These are phyloP conservation scores for Entelexis paramagnoliae DNA, from an alignment of 1,139 yeast genomes.

Conservation along the genomic window DNA sequence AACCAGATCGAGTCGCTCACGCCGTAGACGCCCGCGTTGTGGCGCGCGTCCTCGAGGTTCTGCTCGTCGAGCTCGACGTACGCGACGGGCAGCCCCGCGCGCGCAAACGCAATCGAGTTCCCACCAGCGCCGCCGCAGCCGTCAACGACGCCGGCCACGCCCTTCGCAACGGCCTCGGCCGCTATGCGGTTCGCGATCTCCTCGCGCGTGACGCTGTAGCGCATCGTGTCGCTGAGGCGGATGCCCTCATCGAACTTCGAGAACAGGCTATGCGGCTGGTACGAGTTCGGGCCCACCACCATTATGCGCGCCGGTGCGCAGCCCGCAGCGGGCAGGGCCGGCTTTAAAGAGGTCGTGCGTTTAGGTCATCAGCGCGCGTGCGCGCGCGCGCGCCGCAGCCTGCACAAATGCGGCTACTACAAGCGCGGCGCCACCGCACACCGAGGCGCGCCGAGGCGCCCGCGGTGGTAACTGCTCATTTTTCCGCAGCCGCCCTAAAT, in stretches of 20 bases:
- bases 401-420: too few relatives aligned
- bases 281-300: neutral
- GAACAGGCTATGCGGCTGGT: slow-evolving; percentile 35
- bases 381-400: too few relatives aligned
- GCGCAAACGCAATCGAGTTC: slow-evolving; percentile 73
- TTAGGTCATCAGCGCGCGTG: slow-evolving; percentile 1
- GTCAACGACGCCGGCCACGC: slow-evolving; percentile 39
- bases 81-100: slow-evolving; percentile 28
- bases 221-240: slow-evolving; percentile 60
- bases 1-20: slow-evolving; percentile 43
- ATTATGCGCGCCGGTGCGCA: neutral
- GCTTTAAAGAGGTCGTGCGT: neutral
- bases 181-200: slow-evolving; percentile 37
- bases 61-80: slow-evolving; percentile 57
- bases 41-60: slow-evolving; percentile 55
- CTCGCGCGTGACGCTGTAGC: slow-evolving; percentile 94
- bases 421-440: too few relatives aligned
- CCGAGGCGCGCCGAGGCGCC: too few relatives aligned
- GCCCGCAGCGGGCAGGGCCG: too few relatives aligned
- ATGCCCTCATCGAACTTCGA: slow-evolving; percentile 58
- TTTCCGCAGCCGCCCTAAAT: too few relatives aligned
- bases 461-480: too few relatives aligned
- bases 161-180: slow-evolving; percentile 36
- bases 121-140: slow-evolving; percentile 97
- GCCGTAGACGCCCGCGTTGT: slow-evolving; percentile 64